These are phyloP conservation scores for Phytopythium sindhum DNA, from an alignment of 352 stramenopile genomes.

Conservation along the genomic window DNA sequence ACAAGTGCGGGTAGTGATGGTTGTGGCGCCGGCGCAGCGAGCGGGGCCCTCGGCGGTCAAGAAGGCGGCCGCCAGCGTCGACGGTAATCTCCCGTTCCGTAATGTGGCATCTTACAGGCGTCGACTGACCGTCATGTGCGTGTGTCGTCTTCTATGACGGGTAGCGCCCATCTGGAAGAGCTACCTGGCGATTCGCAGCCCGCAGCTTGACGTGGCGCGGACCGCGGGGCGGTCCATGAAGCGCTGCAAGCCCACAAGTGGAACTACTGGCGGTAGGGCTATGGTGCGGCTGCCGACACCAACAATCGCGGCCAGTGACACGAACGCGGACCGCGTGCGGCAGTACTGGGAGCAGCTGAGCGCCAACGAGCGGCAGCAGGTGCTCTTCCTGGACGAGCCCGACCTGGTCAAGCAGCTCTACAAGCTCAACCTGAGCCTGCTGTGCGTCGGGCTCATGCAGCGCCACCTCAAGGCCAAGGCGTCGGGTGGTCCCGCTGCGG, in stretches of 20 bases:
- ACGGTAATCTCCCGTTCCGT: constrained; percentile 14
- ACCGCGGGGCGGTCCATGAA: neutral
- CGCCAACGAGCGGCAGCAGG: constrained; percentile 60
- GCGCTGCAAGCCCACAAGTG: constrained; percentile 4
- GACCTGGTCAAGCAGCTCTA: constrained; percentile 86
- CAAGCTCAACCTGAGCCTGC: constrained; percentile 81
- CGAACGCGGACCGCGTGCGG: constrained; percentile 28
- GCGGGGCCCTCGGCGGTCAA: constrained; percentile 21
- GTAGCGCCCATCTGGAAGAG: constrained; percentile 67
- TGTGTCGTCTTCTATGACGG: no score
- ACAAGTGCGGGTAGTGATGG: neutral
- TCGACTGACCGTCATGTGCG: neutral
- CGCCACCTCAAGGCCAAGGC: constrained; percentile 59
- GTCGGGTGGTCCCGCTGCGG: neutral
- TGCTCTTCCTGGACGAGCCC: constrained; percentile 76
- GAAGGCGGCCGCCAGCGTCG: constrained; percentile 18
- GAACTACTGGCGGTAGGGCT: no score
- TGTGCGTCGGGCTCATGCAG: constrained; percentile 84
- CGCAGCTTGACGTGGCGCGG: no score
- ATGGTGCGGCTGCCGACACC: neutral
- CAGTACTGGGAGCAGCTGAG: constrained; percentile 69
- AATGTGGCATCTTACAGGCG: no score
- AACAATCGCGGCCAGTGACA: neutral
- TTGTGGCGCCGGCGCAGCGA: constrained; percentile 1
- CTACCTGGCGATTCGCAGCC: constrained; percentile 47